Base-by-base conservation (phyloP, 352 stramenopile species). In the Globisporangium spinosum region DNA sequence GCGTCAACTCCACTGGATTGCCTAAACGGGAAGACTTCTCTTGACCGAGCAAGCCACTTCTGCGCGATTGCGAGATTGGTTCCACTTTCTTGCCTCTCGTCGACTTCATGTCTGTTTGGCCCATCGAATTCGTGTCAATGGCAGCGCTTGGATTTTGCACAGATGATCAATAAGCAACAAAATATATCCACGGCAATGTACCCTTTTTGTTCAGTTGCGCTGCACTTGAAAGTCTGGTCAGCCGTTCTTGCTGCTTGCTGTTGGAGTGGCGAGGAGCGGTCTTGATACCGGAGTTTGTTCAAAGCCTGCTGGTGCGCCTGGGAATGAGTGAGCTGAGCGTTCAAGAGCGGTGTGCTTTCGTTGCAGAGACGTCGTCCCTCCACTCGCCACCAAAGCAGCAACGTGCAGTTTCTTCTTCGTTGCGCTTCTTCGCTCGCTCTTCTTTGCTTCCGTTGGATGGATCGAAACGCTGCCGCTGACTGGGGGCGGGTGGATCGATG, bases 1-100 rank as follows among this genome's bases (percentile, higher is more conserved):
- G 77, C 56, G 82, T 72, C 57, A 77, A 68, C 68, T 88, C 78
- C 7, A 86, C 73, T 20, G 80, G 75, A 58, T 85, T 81, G 62
- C 75, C 76, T 35, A 73, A 62, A 35, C 79, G 76, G 58, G 70
- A 62, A 38, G 72, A 70, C 61, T 88, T 89, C 43, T 83, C 71
- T 61, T 73, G 59, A 29, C 43, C 38, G 71, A 65, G 29, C 57
- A 27, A 32, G 56, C 68, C 62, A 34, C 60, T 63, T 64, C 58
- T 65, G 49, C 68, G 68, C 22, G 61, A 34, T 49, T 51, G 47
- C 3, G 54, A 57, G 3, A 47, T 9, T 15, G 64, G 3, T 22
- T 63, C 64, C 22, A 20, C 45, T 40, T 53, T 56, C 63, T 74
- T 69, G 54, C 67, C 70, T 70, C 83, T 80, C 61, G 70, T 67